These are phyloP conservation scores for Alternaria longipes DNA, from an alignment of 2,329 filamentous ascomycete species.

Conservation along the genomic window DNA sequence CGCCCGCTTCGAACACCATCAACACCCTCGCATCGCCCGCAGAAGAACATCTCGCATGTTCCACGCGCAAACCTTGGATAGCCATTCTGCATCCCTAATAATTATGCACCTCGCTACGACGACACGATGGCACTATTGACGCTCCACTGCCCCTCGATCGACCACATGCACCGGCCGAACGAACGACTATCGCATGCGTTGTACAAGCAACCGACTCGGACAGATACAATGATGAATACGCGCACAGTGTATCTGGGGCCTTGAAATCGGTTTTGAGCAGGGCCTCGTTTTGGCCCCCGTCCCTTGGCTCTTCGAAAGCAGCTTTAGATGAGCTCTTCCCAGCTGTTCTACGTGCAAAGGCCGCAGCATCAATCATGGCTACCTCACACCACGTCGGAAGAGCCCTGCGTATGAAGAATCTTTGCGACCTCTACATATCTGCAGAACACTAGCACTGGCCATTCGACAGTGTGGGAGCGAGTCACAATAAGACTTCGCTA, in stretches of 20 bases:
- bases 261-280: background rate
- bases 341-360: background rate
- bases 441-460: background rate
- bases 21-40: slow-evolving; percentile 10
- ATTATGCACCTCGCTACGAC: background rate
- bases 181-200: slow-evolving; percentile 7
- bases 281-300: background rate
- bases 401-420: background rate
- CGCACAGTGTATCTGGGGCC: background rate
- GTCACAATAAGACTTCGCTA: background rate
- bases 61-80: background rate
- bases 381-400: background rate
- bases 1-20: slow-evolving; percentile 22
- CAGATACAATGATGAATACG: background rate
- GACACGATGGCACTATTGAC: slow-evolving; percentile 14
- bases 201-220: background rate
- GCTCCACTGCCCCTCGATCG: slow-evolving; percentile 34
- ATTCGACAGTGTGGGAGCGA: background rate
- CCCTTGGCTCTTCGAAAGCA: slow-evolving; percentile 2
- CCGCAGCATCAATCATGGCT: background rate
- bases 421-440: background rate
- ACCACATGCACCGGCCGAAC: slow-evolving; percentile 17
- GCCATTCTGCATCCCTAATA: background rate
- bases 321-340: slow-evolving; percentile 6
- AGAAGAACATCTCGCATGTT: background rate